Conservation (phyloP, 257 asterid species). For the Scutellaria galericulata region DNA sequence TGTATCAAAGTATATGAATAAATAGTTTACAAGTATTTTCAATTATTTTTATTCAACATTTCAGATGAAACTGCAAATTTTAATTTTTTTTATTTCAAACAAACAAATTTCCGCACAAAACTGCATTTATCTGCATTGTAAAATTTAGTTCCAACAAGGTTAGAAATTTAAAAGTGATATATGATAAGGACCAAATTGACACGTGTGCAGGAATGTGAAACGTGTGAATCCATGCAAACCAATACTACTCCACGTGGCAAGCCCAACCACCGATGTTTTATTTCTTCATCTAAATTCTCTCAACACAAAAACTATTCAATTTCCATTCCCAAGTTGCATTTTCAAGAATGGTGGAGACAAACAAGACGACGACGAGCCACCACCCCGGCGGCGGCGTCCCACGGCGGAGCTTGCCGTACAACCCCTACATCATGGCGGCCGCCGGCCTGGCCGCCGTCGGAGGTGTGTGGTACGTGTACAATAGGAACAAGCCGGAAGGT, state of each 20-base stretch:
- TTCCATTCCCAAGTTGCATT: too few species aligned
- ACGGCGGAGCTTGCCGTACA: conserved; percentile 50
- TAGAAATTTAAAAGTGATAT: too few species aligned
- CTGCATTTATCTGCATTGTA: too few species aligned
- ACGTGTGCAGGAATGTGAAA: conserved; percentile 32
- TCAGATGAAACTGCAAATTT: too few species aligned
- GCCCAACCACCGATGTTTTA: not conserved
- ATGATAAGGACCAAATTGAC: not conserved
- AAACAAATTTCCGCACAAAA: too few species aligned
- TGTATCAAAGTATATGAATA: too few species aligned
- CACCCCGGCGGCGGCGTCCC: conserved; percentile 46
- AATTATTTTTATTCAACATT: too few species aligned
- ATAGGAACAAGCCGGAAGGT: conserved; percentile 33
- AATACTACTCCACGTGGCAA: conserved; percentile 2
- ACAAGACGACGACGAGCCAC: conserved; percentile 57
- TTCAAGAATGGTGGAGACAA: conserved; percentile 42
- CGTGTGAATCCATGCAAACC: conserved; percentile 34
- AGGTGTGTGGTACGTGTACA: conserved; percentile 50
- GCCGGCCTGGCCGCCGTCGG: conserved; percentile 51
- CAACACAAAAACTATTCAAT: not conserved
- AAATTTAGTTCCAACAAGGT: too few species aligned
- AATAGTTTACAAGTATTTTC: too few species aligned
- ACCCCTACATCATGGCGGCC: conserved; percentile 48
- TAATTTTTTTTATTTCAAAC: too few species aligned
- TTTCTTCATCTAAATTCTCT: not conserved